phyloP scores from a whole-genome alignment of 495 filamentous ascomycete genomes.

The Zalerion maritima region DNA sequence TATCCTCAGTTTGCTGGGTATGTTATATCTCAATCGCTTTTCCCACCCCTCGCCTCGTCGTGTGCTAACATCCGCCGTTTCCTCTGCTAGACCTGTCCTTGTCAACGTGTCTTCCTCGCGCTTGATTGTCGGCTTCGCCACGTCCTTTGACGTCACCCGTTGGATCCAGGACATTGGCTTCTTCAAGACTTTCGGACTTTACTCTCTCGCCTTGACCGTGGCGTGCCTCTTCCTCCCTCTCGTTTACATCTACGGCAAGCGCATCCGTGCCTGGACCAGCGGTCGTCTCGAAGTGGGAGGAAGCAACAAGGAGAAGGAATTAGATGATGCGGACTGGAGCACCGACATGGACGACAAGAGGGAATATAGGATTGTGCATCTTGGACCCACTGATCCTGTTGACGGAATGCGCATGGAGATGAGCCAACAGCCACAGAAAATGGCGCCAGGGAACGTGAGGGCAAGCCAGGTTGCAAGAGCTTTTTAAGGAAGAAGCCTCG shows the following conservation, averaged over 20 bases:
- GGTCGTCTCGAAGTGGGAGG: constrained; percentile 3
- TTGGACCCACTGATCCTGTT: too few relatives aligned
- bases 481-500: too few relatives aligned
- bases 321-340: too few relatives aligned
- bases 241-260: constrained; percentile 27
- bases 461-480: too few relatives aligned
- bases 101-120: constrained; percentile 4
- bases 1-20: constrained; percentile 6
- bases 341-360: too few relatives aligned
- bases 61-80: neutral
- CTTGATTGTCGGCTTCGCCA: constrained; percentile 3
- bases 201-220: neutral
- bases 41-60: neutral
- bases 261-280: constrained; percentile 1
- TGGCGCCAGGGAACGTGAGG: too few relatives aligned
- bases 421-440: too few relatives aligned
- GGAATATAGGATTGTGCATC: too few relatives aligned
- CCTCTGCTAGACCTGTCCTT: constrained; percentile 2
- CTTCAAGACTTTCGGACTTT: constrained; percentile 1
- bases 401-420: too few relatives aligned
- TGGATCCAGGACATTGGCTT: constrained; percentile 4
- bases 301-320: too few relatives aligned
- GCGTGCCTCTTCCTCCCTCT: constrained; percentile 16
- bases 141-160: constrained; percentile 1
- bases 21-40: neutral